Evolutionary conservation across 345 rosid species (phyloP), one percentile per base, ranked within the genome.

Genomic region (Turritis glabra): DNA sequence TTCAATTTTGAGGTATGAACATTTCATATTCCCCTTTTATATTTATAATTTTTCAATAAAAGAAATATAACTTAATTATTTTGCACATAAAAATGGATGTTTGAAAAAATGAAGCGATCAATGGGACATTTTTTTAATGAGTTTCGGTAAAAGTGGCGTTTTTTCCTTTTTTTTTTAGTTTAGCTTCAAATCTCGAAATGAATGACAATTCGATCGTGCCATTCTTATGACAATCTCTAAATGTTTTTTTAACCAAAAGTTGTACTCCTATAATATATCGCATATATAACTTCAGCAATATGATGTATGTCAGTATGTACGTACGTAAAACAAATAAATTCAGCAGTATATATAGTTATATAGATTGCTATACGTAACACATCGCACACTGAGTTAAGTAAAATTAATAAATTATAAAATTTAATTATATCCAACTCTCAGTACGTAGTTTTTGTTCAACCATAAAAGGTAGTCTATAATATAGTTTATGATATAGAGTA

Each of bases 361-460:
- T 26, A 30, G 69, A 23, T 13, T 64, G 38, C 10, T 26, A 50
- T 21, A 50, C 8, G 8, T 51, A 14, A 52, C 7, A 13, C 32
- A 25, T 25, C 30, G 26, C 17, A 23, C 2, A 23, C 2, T 21
- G 27, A 51, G 27, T 11, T 50, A 4, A 50, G 54, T 51, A 23
- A 25, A 25, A 6, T 11, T 7, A 46, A 25, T 25, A 4, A 32
- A 48, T 32, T 15, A 30, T 22, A 23, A 61, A 44, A 18, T 23
- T n/a, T 8, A 12, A 14, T 41, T 17, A 54, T 14, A 14, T 21
- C 66, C 13, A 70, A 32, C 33, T 56, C n/a, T 26, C 13, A 15
- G 11, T 43, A n/a, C 10, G 19, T 23, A 58, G 61, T 57, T 58
- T 58, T 52, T 59, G 47, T 59, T 75, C 54, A 75, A 75, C 63